Conservation (phyloP, 352 stramenopile species). For the Phytophthora parvispora region DNA sequence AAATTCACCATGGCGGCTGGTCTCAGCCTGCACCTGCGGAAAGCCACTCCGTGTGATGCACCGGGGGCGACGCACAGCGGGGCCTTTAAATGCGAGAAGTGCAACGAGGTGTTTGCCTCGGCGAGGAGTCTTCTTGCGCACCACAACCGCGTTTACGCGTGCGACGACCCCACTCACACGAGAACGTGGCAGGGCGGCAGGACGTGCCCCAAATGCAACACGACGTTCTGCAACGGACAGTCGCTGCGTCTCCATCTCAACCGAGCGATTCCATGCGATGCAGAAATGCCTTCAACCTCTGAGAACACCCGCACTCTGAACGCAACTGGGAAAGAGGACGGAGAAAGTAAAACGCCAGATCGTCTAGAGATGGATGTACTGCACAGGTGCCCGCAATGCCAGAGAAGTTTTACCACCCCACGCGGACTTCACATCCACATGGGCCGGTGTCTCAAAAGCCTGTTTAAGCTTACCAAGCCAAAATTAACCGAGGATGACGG, state of each 20-base stretch:
- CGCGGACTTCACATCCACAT: conserved; percentile 10
- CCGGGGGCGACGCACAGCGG: background rate
- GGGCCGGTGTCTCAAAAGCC: background rate
- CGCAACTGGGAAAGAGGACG: background rate
- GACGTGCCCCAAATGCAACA: conserved; percentile 25
- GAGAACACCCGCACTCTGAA: too few species aligned
- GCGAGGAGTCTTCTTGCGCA: conserved; percentile 1
- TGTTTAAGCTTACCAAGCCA: background rate
- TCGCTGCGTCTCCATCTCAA: conserved; percentile 13
- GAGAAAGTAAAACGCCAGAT: background rate
- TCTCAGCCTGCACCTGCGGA: conserved; percentile 1
- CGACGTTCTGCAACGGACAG: conserved; percentile 15
- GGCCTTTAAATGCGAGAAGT: conserved; percentile 11
- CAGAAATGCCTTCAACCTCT: background rate
- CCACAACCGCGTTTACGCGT: background rate
- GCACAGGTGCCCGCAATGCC: background rate
- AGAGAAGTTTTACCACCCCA: background rate
- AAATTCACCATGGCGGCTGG: background rate
- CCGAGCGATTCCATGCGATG: conserved; percentile 7
- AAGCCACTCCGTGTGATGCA: conserved; percentile 1
- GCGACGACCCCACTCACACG: background rate
- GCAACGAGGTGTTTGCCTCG: background rate
- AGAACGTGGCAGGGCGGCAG: background rate
- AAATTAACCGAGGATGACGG: background rate
- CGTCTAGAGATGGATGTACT: background rate